A percentile compares a stretch with the other conserved stretches of the same genome.
Evolutionary conservation across 139 green algal genomes (phyloP).

Genomic region (Marvania coccoides): DNA sequence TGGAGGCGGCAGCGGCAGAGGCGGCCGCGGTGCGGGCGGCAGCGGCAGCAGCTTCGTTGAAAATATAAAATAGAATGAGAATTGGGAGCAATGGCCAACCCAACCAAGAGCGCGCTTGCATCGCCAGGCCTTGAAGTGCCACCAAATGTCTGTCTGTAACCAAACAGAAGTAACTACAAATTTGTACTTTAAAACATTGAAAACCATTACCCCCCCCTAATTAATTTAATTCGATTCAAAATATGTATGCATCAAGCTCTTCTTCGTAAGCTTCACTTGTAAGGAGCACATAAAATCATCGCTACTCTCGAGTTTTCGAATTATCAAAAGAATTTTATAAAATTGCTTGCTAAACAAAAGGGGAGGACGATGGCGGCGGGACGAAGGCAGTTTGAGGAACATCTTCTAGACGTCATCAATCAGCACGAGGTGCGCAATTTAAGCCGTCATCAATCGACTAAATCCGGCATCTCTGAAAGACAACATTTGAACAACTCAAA

Average conservation of each 20-base stretch:
- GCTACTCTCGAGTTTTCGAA: neutral
- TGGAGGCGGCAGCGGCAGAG: neutral
- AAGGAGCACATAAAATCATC: neutral
- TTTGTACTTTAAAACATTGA: neutral
- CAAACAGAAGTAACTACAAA: neutral
- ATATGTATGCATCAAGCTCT: neutral
- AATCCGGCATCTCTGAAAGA: neutral
- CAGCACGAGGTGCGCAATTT: constrained; percentile 6
- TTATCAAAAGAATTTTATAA: neutral
- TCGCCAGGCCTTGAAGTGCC: neutral
- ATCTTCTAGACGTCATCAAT: constrained; percentile 1
- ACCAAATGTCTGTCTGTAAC: neutral
- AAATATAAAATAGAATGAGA: neutral
- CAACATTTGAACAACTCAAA: neutral
- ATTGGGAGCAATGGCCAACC: too few species aligned
- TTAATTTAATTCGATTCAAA: neutral
- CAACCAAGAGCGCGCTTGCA: neutral
- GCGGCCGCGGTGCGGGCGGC: neutral
- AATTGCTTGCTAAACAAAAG: neutral
- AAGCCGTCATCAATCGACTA: neutral
- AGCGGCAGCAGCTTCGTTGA: neutral
- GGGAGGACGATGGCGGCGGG: neutral
- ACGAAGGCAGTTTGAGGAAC: neutral
- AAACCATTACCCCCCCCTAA: too few species aligned
- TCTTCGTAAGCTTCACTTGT: neutral